phyloP scores from a whole-genome alignment of 208 protist species.

The Novymonas esmeraldas region DNA sequence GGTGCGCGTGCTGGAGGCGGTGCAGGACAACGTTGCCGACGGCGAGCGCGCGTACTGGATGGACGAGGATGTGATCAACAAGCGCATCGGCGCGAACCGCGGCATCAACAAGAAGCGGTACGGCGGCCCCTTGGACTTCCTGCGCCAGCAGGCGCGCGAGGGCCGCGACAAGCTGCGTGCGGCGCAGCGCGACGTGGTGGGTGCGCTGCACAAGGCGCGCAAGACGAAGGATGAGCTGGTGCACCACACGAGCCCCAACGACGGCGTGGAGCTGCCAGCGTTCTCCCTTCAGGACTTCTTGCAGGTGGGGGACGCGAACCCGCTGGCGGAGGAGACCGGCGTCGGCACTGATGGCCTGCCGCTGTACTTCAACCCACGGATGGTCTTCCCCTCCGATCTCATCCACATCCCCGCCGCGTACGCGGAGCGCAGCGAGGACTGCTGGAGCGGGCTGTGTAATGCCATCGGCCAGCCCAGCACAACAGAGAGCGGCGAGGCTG shows the following conservation, averaged over 20 bases:
- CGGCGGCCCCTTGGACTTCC: conserved; percentile 25
- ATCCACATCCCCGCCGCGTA: conserved; percentile 39
- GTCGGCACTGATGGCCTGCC: conserved; percentile 4
- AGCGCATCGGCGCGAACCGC: conserved; percentile 33
- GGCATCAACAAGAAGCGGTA: conserved; percentile 31
- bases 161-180: conserved; percentile 23
- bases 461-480: conserved; percentile 16
- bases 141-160: conserved; percentile 12
- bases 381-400: conserved; percentile 30
- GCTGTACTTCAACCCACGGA: conserved; percentile 39
- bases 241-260: not conserved
- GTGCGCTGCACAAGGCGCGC: conserved; percentile 32
- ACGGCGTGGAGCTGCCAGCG: not conserved
- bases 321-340: conserved; percentile 16
- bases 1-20: conserved; percentile 27
- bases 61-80: conserved; percentile 28
- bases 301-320: conserved; percentile 22
- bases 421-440: conserved; percentile 33
- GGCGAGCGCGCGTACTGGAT: conserved; percentile 28
- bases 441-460: conserved; percentile 37
- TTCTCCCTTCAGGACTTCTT: conserved; percentile 39
- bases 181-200: conserved; percentile 25
- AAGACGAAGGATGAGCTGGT: conserved; percentile 26
- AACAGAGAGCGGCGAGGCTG: conserved; percentile 7
- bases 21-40: conserved; percentile 35